A percentile compares a stretch with the other conserved stretches of the same genome.
Evolutionary conservation across 2,329 filamentous ascomycete genomes (phyloP).

Genomic region (Paracamarosporium sp.): DNA sequence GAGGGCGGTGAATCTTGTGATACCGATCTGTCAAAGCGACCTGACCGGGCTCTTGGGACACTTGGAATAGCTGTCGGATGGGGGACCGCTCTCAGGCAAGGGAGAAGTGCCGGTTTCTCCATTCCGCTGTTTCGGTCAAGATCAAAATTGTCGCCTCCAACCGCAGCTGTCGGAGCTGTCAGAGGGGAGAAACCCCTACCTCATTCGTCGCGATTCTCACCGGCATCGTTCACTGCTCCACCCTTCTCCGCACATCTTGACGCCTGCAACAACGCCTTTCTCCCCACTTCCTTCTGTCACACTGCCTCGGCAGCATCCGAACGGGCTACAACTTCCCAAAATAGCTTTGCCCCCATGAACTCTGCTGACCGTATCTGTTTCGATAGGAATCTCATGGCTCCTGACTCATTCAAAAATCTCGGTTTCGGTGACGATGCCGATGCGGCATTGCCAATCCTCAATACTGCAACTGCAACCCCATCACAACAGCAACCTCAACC

Average conservation of each 20-base stretch:
- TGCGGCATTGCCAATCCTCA: constrained; percentile 8
- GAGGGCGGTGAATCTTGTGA: constrained; percentile 30
- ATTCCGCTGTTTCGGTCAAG: constrained; percentile 31
- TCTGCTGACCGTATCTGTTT: constrained; percentile 26
- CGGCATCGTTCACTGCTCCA: constrained; percentile 16
- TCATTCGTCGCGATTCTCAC: constrained; percentile 19
- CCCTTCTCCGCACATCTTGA: constrained; percentile 17
- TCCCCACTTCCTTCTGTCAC: constrained; percentile 27
- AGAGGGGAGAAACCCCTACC: constrained; percentile 25
- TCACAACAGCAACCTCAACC: constrained; percentile 28
- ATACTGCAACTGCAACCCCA: constrained; percentile 33
- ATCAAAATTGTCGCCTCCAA: constrained; percentile 31
- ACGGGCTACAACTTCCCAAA: constrained; percentile 15
- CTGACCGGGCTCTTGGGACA: constrained; percentile 34
- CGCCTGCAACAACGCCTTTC: constrained; percentile 17
- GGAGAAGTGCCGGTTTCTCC: constrained; percentile 25
- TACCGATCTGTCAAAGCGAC: constrained; percentile 40
- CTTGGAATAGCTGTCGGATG: constrained; percentile 9
- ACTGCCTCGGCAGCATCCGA: constrained; percentile 34
- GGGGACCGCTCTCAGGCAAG: constrained; percentile 26
- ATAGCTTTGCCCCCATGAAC: constrained; percentile 11
- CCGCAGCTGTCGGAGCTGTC: constrained; percentile 26
- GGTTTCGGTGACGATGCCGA: constrained; percentile 71
- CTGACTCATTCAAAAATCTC: constrained; percentile 92
- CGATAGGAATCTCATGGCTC: constrained; percentile 86